Base-by-base conservation (phyloP, 345 rosid species). In the Firmiana major region DNA sequence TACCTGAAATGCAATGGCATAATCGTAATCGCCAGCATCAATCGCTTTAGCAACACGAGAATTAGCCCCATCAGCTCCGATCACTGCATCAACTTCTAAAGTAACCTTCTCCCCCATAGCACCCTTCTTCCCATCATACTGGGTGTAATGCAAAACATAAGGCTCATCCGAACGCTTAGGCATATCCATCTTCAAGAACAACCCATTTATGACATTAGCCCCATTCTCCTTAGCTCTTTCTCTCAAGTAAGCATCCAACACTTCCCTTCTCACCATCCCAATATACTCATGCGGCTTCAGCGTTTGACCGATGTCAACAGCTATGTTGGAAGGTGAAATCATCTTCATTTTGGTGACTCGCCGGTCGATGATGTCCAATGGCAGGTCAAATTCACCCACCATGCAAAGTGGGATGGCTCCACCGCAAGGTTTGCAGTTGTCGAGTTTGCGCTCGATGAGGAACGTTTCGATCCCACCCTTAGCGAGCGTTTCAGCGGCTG, bases 341-440 rank as follows among this genome's bases (percentile, higher is more conserved):
- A 94, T 94, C 89, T 93, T 94, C 98, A 94, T 94, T 83, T 90
- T 90, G 40, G 97, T 94, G 71, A 93, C 98, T 16, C 80, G 80
- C 65, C 98, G 86, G 85, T 94, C 98, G 43, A 94, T 94, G 28
- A 94, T 91, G 63, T 94, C 98, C 19, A 93, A 68, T 4, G 98
- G 98, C n/a, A 94, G 81, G 84, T 93, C 95, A 81, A 94, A 94
- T 64, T 94, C 98, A 1, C 97, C 98, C 70, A 94, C 98, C 98
- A 93, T 91, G 82, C 98, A 93, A 49, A 94, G 86, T 31, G 98
- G 98, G 71, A 93, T 94, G 28, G 98, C 98, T 6, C 98, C 97
- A 1, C 98, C 98, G 75, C 99, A 94, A 2, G 99, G 98, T 83
- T 95, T 95, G 84, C 92, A 89, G 82, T 95, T 95, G 79, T 95